Base-by-base conservation (phyloP, 805 yeast species). In the Blastobotrys robertii region DNA sequence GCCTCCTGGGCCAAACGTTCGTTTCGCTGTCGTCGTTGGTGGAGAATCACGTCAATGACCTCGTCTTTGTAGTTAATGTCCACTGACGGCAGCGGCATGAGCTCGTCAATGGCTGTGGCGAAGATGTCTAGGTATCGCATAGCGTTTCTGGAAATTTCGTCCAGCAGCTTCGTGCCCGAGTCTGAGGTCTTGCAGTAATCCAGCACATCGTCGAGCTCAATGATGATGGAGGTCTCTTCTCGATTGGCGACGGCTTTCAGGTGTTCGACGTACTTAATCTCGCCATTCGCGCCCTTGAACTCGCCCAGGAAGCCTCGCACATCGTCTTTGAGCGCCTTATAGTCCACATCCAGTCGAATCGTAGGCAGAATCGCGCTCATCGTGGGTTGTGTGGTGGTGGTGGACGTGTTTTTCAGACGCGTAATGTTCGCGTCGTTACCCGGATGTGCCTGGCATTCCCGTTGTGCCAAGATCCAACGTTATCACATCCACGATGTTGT, bases 1-100 rank as follows among this genome's bases (percentile, higher is more conserved):
- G 64, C 68, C 52, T 69, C 68, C 81, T 53, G 78, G 44, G 76
- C 76, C 30, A 79, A 68, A 48, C 90, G 74, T 52, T 76, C 76
- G 61, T 90, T 90, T 58, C 95, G 74, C 59, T 85, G 74, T 55
- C 74, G 77, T 61, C 99, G 76, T 67, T 92, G 97, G 57, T 85
- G 88, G 51, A 88, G 69, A 44, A 92, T 85, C 45, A 92, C 94
- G 58, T 92, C 98, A 49, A 92, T 67, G 9, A 92, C 97, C 52
- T 85, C 95, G 60, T 86, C 96, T 51, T 79, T 77, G 59, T 82
- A 84, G 37, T 79, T 67, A 41, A 90, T 70, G 47, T 84, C 88
- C 39, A 72, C 76, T 1, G 92, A 81, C n/a, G 97, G 90, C 48
- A 71, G 73, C 0, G 98, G 98, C 76, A 90, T 74, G 45, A 85